Conservation (phyloP, 2,329 filamentous ascomycete genomes). For the Neurospora sp. region DNA sequence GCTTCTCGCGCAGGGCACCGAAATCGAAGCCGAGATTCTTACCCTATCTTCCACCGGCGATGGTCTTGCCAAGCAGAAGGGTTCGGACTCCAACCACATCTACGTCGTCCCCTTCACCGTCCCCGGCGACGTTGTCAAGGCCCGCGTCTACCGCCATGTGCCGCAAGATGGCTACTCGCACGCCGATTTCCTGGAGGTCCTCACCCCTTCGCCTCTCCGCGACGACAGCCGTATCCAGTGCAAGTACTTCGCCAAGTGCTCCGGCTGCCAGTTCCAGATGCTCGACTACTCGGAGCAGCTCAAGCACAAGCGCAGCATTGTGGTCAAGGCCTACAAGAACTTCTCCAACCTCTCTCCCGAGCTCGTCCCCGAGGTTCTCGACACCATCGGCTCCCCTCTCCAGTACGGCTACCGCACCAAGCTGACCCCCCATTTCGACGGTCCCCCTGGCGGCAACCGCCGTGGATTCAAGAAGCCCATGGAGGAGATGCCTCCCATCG, state of each 20-base stretch:
- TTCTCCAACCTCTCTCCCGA: constrained; percentile 76
- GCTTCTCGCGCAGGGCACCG: constrained; percentile 42
- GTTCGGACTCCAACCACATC: constrained; percentile 51
- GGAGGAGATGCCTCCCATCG: constrained; percentile 64
- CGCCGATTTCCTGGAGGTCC: constrained; percentile 74
- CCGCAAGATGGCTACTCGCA: constrained; percentile 57
- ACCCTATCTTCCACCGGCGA: constrained; percentile 88
- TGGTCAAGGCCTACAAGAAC: constrained; percentile 85
- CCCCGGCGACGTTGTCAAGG: constrained; percentile 71
- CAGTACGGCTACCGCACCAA: constrained; percentile 95
- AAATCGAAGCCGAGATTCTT: constrained; percentile 73
- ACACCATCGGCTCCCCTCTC: constrained; percentile 83
- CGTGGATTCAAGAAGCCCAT: constrained; percentile 47
- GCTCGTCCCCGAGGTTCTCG: constrained; percentile 63
- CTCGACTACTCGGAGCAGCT: constrained; percentile 82
- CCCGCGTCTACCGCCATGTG: constrained; percentile 70
- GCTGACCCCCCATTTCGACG: constrained; percentile 91
- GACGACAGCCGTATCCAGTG: constrained; percentile 71
- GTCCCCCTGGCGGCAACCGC: constrained; percentile 47
- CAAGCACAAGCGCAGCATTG: constrained; percentile 69
- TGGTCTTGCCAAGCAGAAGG: constrained; percentile 65
- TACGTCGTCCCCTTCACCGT: constrained; percentile 84
- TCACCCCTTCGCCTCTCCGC: constrained; percentile 62
- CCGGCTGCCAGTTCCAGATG: constrained; percentile 97
- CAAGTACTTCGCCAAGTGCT: constrained; percentile 78